phyloP scores from a whole-genome alignment of 257 asterid species.

The Solanum lignicaule region DNA sequence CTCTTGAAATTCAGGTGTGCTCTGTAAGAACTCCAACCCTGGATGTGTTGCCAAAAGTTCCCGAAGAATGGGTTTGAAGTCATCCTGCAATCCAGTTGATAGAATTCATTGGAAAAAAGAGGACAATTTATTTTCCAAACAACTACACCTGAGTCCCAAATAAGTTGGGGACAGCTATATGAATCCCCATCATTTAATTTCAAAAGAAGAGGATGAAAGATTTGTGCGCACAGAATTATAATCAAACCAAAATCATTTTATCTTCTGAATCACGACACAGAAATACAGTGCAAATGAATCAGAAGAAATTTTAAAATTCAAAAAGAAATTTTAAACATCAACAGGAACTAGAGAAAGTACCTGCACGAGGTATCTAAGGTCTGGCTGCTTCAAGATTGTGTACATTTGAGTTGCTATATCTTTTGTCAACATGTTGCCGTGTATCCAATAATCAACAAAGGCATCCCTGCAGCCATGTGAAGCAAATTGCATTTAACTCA shows the following conservation, averaged over 20 bases:
- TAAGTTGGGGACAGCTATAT: not conserved
- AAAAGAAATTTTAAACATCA: not conserved
- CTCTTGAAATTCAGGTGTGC: constrained; percentile 99
- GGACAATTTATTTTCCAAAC: not conserved
- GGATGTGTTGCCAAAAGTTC: constrained; percentile 98
- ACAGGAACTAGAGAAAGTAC: constrained; percentile 18
- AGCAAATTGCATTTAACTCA: not conserved
- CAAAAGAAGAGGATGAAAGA: not conserved
- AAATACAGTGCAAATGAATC: not conserved
- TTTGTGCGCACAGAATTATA: not conserved
- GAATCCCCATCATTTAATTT: not conserved
- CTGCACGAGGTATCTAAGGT: constrained; percentile 63
- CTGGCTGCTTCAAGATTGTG: constrained; percentile 82
- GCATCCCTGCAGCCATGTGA: constrained; percentile 62
- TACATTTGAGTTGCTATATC: constrained; percentile 73
- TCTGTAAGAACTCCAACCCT: constrained; percentile 93
- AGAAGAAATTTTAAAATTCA: not conserved
- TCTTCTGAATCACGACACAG: not conserved
- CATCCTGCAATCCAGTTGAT: constrained; percentile 41
- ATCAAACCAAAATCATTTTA: not conserved
- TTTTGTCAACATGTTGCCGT: constrained; percentile 78
- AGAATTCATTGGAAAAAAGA: not conserved
- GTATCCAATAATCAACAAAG: constrained; percentile 83
- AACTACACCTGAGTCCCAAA: not conserved
- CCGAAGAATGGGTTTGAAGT: constrained; percentile 89